phyloP scores from a whole-genome alignment of 2,329 filamentous ascomycete genomes.

The Gliomastix tumulicola region DNA sequence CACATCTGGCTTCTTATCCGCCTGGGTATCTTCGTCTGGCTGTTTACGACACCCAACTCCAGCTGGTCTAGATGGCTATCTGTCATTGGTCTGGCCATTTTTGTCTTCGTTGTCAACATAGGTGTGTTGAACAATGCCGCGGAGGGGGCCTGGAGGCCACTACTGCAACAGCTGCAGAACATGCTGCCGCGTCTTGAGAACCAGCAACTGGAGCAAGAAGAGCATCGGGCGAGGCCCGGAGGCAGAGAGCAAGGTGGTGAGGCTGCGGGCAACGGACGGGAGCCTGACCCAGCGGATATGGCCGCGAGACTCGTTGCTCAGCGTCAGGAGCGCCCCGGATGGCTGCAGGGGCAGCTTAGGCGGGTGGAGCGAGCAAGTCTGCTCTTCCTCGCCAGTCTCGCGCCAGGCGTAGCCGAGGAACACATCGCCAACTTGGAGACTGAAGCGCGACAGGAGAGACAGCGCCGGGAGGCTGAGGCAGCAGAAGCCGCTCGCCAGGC shows the following conservation, averaged over 20 bases:
- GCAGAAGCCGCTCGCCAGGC: slow-evolving; percentile 20
- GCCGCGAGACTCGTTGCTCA: slow-evolving; percentile 47
- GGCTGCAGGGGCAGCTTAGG: slow-evolving; percentile 34
- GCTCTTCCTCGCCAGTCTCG: slow-evolving; percentile 59
- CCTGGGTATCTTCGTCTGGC: slow-evolving; percentile 54
- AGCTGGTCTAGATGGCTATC: slow-evolving; percentile 54
- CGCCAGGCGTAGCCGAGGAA: slow-evolving; percentile 57
- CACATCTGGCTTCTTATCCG: slow-evolving; percentile 56
- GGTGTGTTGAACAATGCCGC: slow-evolving; percentile 49
- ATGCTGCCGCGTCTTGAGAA: slow-evolving; percentile 45
- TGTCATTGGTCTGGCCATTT: slow-evolving; percentile 44
- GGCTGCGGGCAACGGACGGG: slow-evolving; percentile 14
- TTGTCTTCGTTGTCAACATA: slow-evolving; percentile 53
- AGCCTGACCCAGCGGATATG: slow-evolving; percentile 35
- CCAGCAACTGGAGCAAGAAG: too few species aligned
- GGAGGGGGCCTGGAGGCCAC: slow-evolving; percentile 47
- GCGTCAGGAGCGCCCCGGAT: slow-evolving; percentile 18
- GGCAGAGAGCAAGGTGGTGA: slow-evolving; percentile 15
- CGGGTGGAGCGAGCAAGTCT: slow-evolving; percentile 53
- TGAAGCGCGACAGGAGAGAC: slow-evolving; percentile 36
- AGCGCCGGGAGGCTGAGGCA: slow-evolving; percentile 34
- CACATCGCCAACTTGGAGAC: slow-evolving; percentile 55
- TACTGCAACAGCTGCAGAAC: slow-evolving; percentile 52
- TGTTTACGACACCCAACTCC: slow-evolving; percentile 51
- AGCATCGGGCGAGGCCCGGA: slow-evolving; percentile 4